Base-by-base conservation (phyloP, 1,139 yeast species). In the Geotrichum aggregatum region DNA sequence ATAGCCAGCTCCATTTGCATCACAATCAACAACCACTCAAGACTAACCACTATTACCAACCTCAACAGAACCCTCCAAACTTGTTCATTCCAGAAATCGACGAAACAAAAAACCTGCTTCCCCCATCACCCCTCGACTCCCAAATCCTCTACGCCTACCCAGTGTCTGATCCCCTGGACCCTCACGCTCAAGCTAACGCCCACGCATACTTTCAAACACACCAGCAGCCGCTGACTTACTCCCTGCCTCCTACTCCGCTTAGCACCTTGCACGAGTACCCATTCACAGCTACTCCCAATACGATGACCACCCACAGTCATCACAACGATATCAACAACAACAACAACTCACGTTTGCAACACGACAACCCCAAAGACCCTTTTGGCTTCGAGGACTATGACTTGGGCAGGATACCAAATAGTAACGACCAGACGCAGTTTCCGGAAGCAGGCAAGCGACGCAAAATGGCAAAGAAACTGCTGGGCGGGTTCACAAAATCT, bases 121-220 rank as follows among this genome's bases (percentile, higher is more conserved):
- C 49, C 13, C 49, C 49, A 3, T 46, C 49, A 11, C 49, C 49
- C 3, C 44, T 36, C n/a, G 49, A 46, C 28, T 24, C 28, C 11
- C 30, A 11, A 35, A 24, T 22, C 19, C 4, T n/a, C 8, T 24
- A 24, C 8, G 8, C 5, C 8, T 24, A 24, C 28, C 28, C 5
- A 24, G 7, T 5, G 28, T 8, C 28, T 8, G 28, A 24, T 24
- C 28, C 28, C 28, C 28, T 24, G 28, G 28, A 24, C 28, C 7
- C 8, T 24, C 28, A 24, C 28, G 28, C 28, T 5, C 28, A 24
- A n/a, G n/a, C n/a, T n/a, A n/a, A n/a, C 28, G 28, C 28, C 5
- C 28, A 24, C 28, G 28, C 28, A 24, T 8, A 24, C 28, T 24
- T 24, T 24, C 28, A 24, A 24, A 24, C 28, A 5, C 19, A 18